Base-by-base conservation (phyloP, 306 rosid species). In the Malus asiatica region DNA sequence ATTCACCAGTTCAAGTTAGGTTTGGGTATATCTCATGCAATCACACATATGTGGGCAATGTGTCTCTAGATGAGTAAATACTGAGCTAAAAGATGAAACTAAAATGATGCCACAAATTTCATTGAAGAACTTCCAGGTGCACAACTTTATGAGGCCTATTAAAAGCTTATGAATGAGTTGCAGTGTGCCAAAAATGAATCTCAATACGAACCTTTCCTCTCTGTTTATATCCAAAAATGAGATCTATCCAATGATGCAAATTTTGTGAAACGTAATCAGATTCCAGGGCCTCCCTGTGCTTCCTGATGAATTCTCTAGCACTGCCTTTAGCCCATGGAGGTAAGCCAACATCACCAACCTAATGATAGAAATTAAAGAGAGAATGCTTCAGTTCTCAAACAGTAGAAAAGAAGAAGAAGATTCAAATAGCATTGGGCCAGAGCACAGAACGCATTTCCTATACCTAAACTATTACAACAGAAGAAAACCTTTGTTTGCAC, bases 281-380 rank as follows among this genome's bases (percentile, higher is more conserved):
- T 81, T 96, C 99, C 85, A 96, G 92, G 35, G 98, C 99, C 86
- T 96, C 97, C 90, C 99, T 93, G 76, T 96, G 99, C 87, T 85
- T 96, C 84, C 74, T 88, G 88, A 96, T 93, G 87, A 96, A 96
- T 91, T 96, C 98, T 75, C 97, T 88, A 63, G 77, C 78, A 77
- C 99, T 96, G 78, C 97, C 97, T 80, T 90, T 93, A 44, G 99
- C 97, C 99, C 99, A 96, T 8, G 88, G 94, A 75, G 99, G 99
- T 76, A 96, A 86, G 81, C 89, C 63, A 78, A 90, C 98, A 80
- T 88, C 96, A 81, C 93, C 96, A 81, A 96, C 99, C 99, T 96
- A 85, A 75, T 75, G 81, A 77, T 45, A 72, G 68, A 55, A 73
- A 70, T 69, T 40, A 63, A 58, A 8, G 45, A 60, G 20, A 12